A percentile compares a stretch with the other conserved stretches of the same genome.
phyloP scores from a whole-genome alignment of 2,329 filamentous ascomycete genomes.

The Pezicula neosporulosa region DNA sequence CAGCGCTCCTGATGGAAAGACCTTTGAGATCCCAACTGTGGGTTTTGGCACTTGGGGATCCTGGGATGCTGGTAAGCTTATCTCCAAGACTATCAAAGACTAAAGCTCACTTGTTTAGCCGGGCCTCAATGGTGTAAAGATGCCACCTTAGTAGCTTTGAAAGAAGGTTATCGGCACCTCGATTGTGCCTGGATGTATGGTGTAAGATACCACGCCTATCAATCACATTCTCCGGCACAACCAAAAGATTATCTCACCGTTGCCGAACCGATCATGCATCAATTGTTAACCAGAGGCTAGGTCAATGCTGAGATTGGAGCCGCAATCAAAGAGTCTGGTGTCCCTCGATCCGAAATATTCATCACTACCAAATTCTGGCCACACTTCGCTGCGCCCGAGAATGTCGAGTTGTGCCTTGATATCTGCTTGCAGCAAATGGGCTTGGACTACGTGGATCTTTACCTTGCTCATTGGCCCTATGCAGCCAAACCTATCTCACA shows the following conservation, averaged over 20 bases:
- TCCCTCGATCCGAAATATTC: constrained; percentile 35
- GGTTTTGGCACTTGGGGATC: constrained; percentile 12
- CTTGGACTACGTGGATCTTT: constrained; percentile 72
- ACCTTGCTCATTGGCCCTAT: constrained; percentile 58
- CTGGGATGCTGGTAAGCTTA: constrained; percentile 4
- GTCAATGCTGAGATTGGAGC: constrained; percentile 28
- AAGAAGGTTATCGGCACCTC: constrained; percentile 7
- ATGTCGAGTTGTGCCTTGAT: constrained; percentile 62
- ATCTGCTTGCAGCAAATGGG: constrained; percentile 69
- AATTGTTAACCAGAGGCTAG: background rate
- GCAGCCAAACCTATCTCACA: constrained; percentile 3
- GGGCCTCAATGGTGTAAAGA: constrained; percentile 9
- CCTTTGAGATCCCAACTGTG: constrained; percentile 8
- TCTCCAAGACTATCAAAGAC: background rate
- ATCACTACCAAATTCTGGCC: constrained; percentile 55
- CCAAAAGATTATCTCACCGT: too few relatives aligned
- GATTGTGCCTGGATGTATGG: constrained; percentile 9
- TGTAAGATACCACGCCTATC: too few relatives aligned
- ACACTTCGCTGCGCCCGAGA: constrained; percentile 5
- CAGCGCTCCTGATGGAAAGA: constrained; percentile 9
- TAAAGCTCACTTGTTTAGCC: background rate
- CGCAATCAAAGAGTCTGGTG: constrained; percentile 32
- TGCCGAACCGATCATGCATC: too few relatives aligned
- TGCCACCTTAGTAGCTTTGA: constrained; percentile 7
- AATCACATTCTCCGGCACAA: too few relatives aligned